Conservation (phyloP, 164 flowering plant species). For the Stephania yunnanensis region DNA sequence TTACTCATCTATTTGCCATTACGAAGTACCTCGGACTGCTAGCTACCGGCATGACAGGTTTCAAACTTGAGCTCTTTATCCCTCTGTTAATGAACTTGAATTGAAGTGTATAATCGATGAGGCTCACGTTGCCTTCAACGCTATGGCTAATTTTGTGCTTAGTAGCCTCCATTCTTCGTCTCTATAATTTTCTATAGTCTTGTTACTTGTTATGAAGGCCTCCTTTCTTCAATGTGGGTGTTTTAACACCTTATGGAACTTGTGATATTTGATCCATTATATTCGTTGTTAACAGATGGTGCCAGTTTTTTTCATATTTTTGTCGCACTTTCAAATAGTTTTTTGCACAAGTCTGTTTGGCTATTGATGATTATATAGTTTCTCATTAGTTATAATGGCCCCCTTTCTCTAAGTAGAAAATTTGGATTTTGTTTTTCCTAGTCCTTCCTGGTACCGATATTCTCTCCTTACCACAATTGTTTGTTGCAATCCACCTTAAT, state of each 20-base stretch:
- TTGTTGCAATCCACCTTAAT: too few species aligned
- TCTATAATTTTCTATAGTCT: too few species aligned
- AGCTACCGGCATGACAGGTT: constrained; percentile 98
- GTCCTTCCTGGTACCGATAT: not conserved
- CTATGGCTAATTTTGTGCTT: not conserved
- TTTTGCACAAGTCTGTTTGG: not conserved
- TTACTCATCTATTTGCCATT: constrained; percentile 78
- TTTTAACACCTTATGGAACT: not conserved
- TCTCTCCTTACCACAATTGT: not conserved
- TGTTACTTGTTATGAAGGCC: too few species aligned
- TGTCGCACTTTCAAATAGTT: not conserved
- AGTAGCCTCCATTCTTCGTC: too few species aligned
- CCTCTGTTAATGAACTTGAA: not conserved
- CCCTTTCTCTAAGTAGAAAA: too few species aligned
- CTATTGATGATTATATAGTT: too few species aligned
- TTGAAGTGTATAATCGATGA: not conserved
- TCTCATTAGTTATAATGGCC: too few species aligned
- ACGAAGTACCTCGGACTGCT: constrained; percentile 81
- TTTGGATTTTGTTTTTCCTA: not conserved
- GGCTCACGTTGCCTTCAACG: not conserved
- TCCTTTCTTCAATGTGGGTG: too few species aligned
- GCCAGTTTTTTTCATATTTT: not conserved
- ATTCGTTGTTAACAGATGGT: not conserved
- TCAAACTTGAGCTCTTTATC: constrained; percentile 2
- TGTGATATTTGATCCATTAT: not conserved